These are phyloP conservation scores for Chalaropsis ovoidea DNA, from an alignment of 2,329 filamentous ascomycete genomes.

Conservation along the genomic window DNA sequence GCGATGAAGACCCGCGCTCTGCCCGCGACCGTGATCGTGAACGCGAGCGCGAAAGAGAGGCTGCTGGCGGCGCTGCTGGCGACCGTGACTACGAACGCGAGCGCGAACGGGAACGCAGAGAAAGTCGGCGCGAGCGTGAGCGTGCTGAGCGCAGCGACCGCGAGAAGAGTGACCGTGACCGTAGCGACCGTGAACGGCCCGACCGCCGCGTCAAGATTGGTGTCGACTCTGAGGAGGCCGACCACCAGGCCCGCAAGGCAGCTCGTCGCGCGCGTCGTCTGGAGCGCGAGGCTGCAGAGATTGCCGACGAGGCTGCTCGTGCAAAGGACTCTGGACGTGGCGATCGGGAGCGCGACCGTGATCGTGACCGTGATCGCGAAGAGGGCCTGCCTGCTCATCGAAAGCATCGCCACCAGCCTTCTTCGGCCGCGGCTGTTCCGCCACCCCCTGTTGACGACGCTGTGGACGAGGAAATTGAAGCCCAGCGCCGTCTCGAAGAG, in stretches of 20 bases:
- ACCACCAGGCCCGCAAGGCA: constrained; percentile 51
- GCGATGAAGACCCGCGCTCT: constrained; percentile 8
- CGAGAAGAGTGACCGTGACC: constrained; percentile 40
- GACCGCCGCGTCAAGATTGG: constrained; percentile 44
- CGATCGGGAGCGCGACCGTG: constrained; percentile 27
- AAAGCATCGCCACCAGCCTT: not conserved
- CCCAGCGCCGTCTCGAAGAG: constrained; percentile 9
- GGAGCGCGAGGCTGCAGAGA: constrained; percentile 43
- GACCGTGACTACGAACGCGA: constrained; percentile 32
- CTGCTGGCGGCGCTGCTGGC: constrained; percentile 26
- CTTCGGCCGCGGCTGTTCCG: not conserved
- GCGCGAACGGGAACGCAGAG: constrained; percentile 16
- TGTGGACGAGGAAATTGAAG: constrained; percentile 2
- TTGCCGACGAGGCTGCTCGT: constrained; percentile 46
- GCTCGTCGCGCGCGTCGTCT: constrained; percentile 51
- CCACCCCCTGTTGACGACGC: constrained; percentile 7
- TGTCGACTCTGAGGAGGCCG: constrained; percentile 42
- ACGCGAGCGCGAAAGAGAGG: not conserved
- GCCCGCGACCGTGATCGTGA: constrained; percentile 8
- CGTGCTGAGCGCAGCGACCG: constrained; percentile 30
- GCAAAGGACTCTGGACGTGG: constrained; percentile 42
- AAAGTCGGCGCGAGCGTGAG: constrained; percentile 18
- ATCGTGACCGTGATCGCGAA: constrained; percentile 7
- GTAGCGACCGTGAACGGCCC: constrained; percentile 41
- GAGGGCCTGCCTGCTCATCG: not conserved